Evolutionary conservation across 768 basidiomycete species (phyloP).

Genomic region (Trametes villosa): DNA sequence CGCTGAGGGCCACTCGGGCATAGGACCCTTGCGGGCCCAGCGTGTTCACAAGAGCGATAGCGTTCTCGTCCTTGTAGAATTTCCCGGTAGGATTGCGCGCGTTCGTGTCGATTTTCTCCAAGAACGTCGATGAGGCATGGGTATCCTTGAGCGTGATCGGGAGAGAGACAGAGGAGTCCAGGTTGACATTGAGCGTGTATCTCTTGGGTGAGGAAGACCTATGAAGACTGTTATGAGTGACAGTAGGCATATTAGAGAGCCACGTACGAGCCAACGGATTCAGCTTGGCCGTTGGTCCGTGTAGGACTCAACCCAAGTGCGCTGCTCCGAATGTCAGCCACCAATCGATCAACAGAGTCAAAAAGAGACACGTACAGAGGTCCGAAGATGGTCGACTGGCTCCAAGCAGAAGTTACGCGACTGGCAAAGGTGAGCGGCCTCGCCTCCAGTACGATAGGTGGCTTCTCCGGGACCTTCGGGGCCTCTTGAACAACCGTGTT

Average conservation of each 20-base stretch:
- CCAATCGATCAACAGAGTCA: constrained; percentile 15
- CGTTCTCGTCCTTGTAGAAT: constrained; percentile 57
- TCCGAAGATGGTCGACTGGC: constrained; percentile 66
- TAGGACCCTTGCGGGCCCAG: constrained; percentile 55
- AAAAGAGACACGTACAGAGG: constrained; percentile 51
- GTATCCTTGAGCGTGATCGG: constrained; percentile 53
- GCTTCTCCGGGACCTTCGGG: not conserved
- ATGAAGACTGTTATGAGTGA: not conserved
- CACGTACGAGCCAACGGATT: not conserved
- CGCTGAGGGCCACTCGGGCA: constrained; percentile 48
- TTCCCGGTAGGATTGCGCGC: constrained; percentile 53
- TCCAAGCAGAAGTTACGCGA: constrained; percentile 39
- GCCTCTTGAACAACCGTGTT: not conserved
- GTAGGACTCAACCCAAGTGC: constrained; percentile 35
- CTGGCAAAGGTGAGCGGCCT: constrained; percentile 10
- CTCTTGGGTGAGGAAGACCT: constrained; percentile 32
- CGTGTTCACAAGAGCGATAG: constrained; percentile 54
- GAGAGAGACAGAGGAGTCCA: constrained; percentile 54
- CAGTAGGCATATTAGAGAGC: too few relatives aligned
- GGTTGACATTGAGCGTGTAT: constrained; percentile 47
- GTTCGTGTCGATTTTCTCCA: constrained; percentile 44
- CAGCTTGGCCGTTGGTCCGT: not conserved
- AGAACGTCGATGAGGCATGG: constrained; percentile 36
- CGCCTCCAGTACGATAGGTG: constrained; percentile 16
- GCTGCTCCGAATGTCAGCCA: too few relatives aligned